A percentile compares a stretch with the other conserved stretches of the same genome.
phyloP scores from a whole-genome alignment of 805 yeast species.

The Clavispora asparagi region DNA sequence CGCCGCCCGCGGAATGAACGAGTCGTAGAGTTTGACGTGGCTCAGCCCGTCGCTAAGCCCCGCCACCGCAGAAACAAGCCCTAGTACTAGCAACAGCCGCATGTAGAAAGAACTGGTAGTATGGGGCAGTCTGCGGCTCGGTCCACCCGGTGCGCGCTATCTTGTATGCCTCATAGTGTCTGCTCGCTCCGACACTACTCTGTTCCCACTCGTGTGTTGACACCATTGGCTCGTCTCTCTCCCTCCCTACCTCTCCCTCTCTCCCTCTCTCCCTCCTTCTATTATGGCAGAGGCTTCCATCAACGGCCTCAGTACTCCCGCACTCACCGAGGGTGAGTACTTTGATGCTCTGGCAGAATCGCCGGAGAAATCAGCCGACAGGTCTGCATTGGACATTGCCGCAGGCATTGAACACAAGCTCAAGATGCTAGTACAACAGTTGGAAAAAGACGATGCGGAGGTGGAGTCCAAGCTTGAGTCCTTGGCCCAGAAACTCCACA shows the following conservation, averaged over 20 bases:
- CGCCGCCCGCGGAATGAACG: constrained; percentile 8
- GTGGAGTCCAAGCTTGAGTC: constrained; percentile 21
- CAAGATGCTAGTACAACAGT: constrained; percentile 13
- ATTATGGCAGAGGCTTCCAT: constrained; percentile 5
- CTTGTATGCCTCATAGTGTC: too few relatives aligned
- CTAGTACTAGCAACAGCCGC: not conserved
- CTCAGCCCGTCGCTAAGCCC: not conserved
- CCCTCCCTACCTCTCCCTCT: too few relatives aligned
- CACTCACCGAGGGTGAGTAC: constrained; percentile 24
- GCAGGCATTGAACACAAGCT: constrained; percentile 26
- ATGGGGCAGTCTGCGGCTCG: too few relatives aligned
- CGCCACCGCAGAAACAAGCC: not conserved
- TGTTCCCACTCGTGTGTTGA: too few relatives aligned
- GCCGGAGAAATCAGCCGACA: constrained; percentile 3
- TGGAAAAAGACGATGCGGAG: constrained; percentile 26
- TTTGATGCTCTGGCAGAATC: constrained; percentile 4
- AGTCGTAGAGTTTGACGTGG: constrained; percentile 6
- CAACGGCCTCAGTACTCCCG: constrained; percentile 32
- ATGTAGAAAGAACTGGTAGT: too few relatives aligned
- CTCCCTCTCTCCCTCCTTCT: not conserved
- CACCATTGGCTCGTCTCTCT: too few relatives aligned
- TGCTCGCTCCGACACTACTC: too few relatives aligned
- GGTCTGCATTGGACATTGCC: constrained; percentile 29
- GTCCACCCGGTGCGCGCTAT: too few relatives aligned
- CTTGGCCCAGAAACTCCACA: constrained; percentile 16